Evolutionary conservation across 2,329 filamentous ascomycete species (phyloP).

Genomic region (Lachnellula subtilissima): DNA sequence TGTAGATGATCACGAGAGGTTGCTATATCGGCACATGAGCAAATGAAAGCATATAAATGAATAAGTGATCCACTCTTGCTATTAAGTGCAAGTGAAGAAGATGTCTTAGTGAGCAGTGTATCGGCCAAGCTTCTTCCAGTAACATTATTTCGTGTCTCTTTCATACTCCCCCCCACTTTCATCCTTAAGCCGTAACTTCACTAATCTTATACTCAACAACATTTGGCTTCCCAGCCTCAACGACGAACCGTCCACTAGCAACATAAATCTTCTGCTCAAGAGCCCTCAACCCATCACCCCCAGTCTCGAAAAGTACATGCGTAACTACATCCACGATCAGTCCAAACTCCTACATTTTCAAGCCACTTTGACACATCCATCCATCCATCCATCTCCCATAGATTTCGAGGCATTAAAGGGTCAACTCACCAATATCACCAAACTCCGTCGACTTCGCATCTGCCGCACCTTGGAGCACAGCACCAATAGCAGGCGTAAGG

Average conservation of each 20-base stretch:
- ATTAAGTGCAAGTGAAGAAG: neutral
- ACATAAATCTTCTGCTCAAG: slow-evolving; percentile 39
- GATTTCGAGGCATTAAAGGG: neutral
- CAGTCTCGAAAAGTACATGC: slow-evolving; percentile 37
- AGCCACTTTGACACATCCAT: neutral
- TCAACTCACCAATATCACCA: slow-evolving; percentile 36
- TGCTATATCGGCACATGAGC: neutral
- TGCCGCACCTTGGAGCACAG: slow-evolving; percentile 32
- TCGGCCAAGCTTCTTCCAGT: neutral
- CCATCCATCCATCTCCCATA: neutral
- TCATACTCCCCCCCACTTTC: neutral
- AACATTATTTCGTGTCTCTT: neutral
- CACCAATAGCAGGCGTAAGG: slow-evolving; percentile 31
- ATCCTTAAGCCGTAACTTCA: slow-evolving; percentile 28
- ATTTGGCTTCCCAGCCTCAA: slow-evolving; percentile 32
- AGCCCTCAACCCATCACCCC: slow-evolving; percentile 31
- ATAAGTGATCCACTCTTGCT: neutral
- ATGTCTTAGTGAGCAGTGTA: neutral
- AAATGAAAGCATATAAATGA: neutral
- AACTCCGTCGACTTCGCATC: slow-evolving; percentile 38
- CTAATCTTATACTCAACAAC: slow-evolving; percentile 42
- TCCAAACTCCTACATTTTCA: slow-evolving; percentile 1
- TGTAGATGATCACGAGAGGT: neutral
- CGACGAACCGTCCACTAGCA: slow-evolving; percentile 38
- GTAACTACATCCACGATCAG: slow-evolving; percentile 26